A percentile compares a stretch with the other conserved stretches of the same genome.
Evolutionary conservation across 345 rosid genomes (phyloP).

Genomic region (Acer saccharum): DNA sequence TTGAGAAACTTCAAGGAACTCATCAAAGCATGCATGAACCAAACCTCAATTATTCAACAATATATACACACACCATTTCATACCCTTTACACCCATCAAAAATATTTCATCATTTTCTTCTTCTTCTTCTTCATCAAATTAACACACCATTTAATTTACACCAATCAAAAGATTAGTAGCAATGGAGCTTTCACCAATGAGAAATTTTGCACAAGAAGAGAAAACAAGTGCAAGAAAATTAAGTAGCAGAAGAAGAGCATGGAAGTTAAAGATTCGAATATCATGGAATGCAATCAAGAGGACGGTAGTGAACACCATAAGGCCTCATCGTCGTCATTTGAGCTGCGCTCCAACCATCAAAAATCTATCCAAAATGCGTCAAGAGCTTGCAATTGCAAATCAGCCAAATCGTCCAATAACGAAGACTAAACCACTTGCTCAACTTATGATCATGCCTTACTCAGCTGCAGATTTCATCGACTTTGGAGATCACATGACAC

Average conservation of each 20-base stretch:
- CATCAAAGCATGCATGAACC: too few species aligned
- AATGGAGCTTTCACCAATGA: conserved; percentile 36
- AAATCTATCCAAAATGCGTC: conserved; percentile 27
- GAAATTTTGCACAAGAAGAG: conserved; percentile 15
- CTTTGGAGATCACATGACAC: conserved; percentile 60
- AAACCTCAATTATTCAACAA: too few species aligned
- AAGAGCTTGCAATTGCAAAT: conserved; percentile 3
- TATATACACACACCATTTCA: too few species aligned
- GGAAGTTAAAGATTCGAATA: conserved; percentile 44
- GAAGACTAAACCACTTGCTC: conserved; percentile 37
- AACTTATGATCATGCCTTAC: conserved; percentile 43
- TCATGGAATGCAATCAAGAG: conserved; percentile 45
- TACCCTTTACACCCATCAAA: too few species aligned
- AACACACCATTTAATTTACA: too few species aligned
- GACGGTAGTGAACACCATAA: conserved; percentile 19
- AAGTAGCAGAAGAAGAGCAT: conserved; percentile 23
- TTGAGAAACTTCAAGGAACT: too few species aligned
- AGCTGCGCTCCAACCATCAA: conserved; percentile 28
- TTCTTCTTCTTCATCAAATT: too few species aligned
- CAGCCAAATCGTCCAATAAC: conserved; percentile 13
- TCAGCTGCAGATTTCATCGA: conserved; percentile 54
- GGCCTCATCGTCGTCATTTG: conserved; percentile 30
- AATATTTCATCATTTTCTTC: too few species aligned
- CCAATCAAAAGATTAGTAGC: not conserved
- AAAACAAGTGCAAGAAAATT: conserved; percentile 29